Evolutionary conservation across 2,329 filamentous ascomycete genomes (phyloP).

Genomic region (Lecanicillium sp.): DNA sequence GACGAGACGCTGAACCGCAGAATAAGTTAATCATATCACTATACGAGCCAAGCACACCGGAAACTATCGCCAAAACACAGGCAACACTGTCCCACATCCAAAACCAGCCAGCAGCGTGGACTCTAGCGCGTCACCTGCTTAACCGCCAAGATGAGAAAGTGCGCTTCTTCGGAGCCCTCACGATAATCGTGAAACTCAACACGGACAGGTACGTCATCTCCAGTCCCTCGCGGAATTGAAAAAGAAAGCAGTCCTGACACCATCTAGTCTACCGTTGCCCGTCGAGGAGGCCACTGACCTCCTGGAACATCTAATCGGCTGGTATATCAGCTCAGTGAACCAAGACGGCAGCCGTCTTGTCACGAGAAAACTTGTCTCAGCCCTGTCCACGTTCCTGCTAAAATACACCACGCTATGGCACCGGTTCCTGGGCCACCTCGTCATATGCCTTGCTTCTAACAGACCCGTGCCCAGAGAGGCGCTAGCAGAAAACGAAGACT

Average conservation of each 20-base stretch:
- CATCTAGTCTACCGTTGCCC: conserved; percentile 32
- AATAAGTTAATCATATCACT: conserved; percentile 39
- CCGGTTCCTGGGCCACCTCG: conserved; percentile 54
- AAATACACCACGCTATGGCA: conserved; percentile 62
- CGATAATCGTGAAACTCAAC: conserved; percentile 90
- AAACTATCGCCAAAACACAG: conserved; percentile 49
- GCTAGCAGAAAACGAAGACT: conserved; percentile 26
- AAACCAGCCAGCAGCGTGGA: conserved; percentile 74
- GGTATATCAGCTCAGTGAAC: conserved; percentile 49
- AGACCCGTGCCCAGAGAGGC: conserved; percentile 15
- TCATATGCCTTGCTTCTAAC: conserved; percentile 40
- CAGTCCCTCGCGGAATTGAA: too few species aligned
- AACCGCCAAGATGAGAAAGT: conserved; percentile 63
- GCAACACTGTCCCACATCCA: conserved; percentile 73
- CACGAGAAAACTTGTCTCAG: conserved; percentile 68
- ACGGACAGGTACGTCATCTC: conserved; percentile 76
- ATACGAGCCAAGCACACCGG: conserved; percentile 43
- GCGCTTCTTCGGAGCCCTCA: conserved; percentile 87
- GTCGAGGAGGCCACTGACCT: conserved; percentile 52
- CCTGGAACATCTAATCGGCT: conserved; percentile 52
- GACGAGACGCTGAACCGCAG: background rate
- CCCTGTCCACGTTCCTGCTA: conserved; percentile 67
- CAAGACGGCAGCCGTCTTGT: conserved; percentile 52
- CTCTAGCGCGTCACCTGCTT: conserved; percentile 71
- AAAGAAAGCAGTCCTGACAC: background rate